Conservation (phyloP, 441 rosid genomes). For the Jatropha multifida region DNA sequence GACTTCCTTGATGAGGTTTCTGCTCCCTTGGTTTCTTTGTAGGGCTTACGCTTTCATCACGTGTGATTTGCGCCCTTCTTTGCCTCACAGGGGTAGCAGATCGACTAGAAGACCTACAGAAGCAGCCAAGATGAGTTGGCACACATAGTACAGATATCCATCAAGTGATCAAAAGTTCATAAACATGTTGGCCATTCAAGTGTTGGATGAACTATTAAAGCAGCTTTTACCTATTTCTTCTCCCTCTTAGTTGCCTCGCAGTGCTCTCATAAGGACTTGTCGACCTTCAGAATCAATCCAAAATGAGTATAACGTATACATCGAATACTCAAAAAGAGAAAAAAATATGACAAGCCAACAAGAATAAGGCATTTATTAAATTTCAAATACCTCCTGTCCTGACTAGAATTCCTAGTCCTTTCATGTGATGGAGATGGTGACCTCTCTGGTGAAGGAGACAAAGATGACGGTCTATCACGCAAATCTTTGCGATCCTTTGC, state of each 20-base stretch:
- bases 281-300: slow-evolving; percentile 24
- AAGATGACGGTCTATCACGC: slow-evolving; percentile 16
- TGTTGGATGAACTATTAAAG: not conserved
- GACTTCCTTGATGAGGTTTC: slow-evolving; percentile 31
- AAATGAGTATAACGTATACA: slow-evolving; percentile 5
- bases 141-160: not conserved
- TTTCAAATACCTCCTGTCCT: slow-evolving; percentile 39
- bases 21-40: slow-evolving; percentile 33
- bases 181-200: not conserved
- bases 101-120: slow-evolving; percentile 32
- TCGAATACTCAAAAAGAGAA: slow-evolving; percentile 13
- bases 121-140: slow-evolving; percentile 6
- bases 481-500: slow-evolving; percentile 27
- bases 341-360: not conserved
- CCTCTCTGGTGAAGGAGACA: slow-evolving; percentile 34
- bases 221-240: slow-evolving; percentile 15
- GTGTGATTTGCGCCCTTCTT: slow-evolving; percentile 21
- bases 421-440: slow-evolving; percentile 28
- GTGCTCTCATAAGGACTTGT: slow-evolving; percentile 39
- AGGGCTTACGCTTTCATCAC: slow-evolving; percentile 33
- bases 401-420: slow-evolving; percentile 28
- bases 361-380: not conserved
- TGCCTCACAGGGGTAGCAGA: slow-evolving; percentile 35
- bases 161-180: not conserved
- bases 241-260: slow-evolving; percentile 27